Evolutionary conservation across 2,329 filamentous ascomycete species (phyloP).

Genomic region (Ascochyta rabiei): DNA sequence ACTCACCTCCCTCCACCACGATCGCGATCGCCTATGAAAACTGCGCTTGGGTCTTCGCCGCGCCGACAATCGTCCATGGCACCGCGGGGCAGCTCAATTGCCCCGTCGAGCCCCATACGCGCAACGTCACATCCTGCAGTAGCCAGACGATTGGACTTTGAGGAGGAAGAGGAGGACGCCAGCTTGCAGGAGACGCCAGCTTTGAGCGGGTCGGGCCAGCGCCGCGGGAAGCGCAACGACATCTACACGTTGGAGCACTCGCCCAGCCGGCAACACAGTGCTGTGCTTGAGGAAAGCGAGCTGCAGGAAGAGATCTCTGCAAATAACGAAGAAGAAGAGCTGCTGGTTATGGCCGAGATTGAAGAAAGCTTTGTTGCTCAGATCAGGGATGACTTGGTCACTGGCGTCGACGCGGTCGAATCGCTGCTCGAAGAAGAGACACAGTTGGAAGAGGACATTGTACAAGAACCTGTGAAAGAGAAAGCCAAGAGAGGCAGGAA

Average conservation of each 20-base stretch:
- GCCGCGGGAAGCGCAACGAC: conserved; percentile 36
- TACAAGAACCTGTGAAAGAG: conserved; percentile 32
- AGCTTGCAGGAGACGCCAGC: conserved; percentile 38
- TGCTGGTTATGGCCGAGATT: conserved; percentile 28
- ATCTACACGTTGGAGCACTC: conserved; percentile 45
- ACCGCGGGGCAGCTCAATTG: conserved; percentile 58
- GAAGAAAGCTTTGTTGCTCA: conserved; percentile 40
- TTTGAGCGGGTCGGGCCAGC: conserved; percentile 43
- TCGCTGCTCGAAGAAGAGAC: conserved; percentile 20
- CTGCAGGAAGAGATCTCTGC: conserved; percentile 39
- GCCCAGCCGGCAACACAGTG: conserved; percentile 33
- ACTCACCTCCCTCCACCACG: conserved; percentile 56
- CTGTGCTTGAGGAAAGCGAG: conserved; percentile 40
- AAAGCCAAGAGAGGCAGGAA: conserved; percentile 37
- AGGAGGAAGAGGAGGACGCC: conserved; percentile 44
- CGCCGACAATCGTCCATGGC: conserved; percentile 65
- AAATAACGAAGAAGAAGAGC: conserved; percentile 31
- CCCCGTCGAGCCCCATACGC: conserved; percentile 35
- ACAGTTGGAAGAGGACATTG: conserved; percentile 33
- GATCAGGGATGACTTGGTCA: conserved; percentile 37
- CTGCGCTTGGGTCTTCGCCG: conserved; percentile 63
- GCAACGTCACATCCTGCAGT: conserved; percentile 50
- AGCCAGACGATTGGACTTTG: conserved; percentile 63
- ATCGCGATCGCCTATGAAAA: conserved; percentile 69
- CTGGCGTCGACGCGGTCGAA: conserved; percentile 22